A percentile compares a stretch with the other conserved stretches of the same genome.
Evolutionary conservation across 768 basidiomycete species (phyloP).

Genomic region (Xanthoconium stramineum): DNA sequence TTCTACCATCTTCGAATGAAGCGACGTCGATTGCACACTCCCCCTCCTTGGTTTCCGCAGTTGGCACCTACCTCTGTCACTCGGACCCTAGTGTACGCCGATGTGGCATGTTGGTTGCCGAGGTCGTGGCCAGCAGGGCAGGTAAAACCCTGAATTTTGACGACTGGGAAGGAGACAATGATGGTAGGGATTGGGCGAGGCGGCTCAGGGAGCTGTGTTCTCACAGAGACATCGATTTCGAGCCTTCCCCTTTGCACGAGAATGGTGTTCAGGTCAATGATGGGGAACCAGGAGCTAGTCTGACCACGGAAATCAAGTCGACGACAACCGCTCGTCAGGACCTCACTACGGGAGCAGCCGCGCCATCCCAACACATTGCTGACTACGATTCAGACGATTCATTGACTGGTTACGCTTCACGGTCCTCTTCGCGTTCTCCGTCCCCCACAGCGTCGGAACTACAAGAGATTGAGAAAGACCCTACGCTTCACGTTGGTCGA

Average conservation of each 20-base stretch:
- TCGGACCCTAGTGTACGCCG: conserved; percentile 71
- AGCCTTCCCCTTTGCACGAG: conserved; percentile 26
- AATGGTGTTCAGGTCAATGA: conserved; percentile 6
- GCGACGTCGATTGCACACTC: conserved; percentile 49
- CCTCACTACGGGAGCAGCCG: neutral
- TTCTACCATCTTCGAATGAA: conserved; percentile 49
- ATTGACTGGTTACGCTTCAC: conserved; percentile 70
- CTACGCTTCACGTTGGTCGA: conserved; percentile 65
- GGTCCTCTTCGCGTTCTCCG: conserved; percentile 60
- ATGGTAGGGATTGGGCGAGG: conserved; percentile 63
- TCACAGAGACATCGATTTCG: conserved; percentile 51
- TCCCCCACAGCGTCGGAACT: conserved; percentile 83
- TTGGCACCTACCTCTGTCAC: conserved; percentile 77
- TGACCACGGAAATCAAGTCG: conserved; percentile 11
- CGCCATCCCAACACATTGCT: conserved; percentile 13
- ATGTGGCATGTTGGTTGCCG: conserved; percentile 92
- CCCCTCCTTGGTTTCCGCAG: conserved; percentile 59
- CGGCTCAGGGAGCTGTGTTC: conserved; percentile 52
- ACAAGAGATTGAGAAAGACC: conserved; percentile 82
- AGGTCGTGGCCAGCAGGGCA: conserved; percentile 62
- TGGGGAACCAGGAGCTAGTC: conserved; percentile 8
- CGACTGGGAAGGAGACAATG: conserved; percentile 77
- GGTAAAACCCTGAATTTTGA: conserved; percentile 75
- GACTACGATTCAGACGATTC: conserved; percentile 82
- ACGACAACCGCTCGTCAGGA: neutral